Base-by-base conservation (phyloP, 352 stramenopile species). In the Pythium insidiosum region DNA sequence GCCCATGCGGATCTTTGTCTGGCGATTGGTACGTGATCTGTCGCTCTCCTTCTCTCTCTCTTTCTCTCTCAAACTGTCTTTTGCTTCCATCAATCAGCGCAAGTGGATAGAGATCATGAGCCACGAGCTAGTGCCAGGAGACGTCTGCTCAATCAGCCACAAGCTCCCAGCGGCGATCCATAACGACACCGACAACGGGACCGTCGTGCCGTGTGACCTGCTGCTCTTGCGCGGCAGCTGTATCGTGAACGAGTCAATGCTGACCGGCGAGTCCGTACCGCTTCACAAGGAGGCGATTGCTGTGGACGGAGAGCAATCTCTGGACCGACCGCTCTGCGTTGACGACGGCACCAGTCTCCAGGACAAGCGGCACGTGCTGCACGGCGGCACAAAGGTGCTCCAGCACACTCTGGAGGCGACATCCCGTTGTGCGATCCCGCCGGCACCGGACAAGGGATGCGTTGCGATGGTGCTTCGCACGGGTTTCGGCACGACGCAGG, bases 241-340 rank as follows among this genome's bases (percentile, higher is more conserved):
- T 45, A 84, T 98, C 15, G 87, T 98, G 7, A 97, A 98, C 66
- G 95, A 98, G 67, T 92, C 95, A 10, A 96, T 98, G 72, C 71
- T 98, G 18, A 98, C 95, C 5, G 95, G 95, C 28, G 95, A 98
- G 61, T 97, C 80, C 6, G 71, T 97, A 11, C 91, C 93, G 5
- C 74, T 98, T 53, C 68, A 93, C 6, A 98, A 98, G 56, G 85
- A 96, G 55, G 67, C 53, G 3, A 41, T 88, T 1, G n/a, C n/a
- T n/a, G 4, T 65, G 4, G 29, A 43, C 6, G 36, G 21, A 21
- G 18, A 34, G 6, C 29, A 38, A 5, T 4, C 11, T 0, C 11
- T 19, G 15, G 34, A 50, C 5, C 19, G 28, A 15, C 12, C 42
- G 10, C 48, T 67, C 5, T 30, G 25, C 12, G 48, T 76, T 0